phyloP scores from a whole-genome alignment of 768 basidiomycete species.

The Boletus reticuloceps region DNA sequence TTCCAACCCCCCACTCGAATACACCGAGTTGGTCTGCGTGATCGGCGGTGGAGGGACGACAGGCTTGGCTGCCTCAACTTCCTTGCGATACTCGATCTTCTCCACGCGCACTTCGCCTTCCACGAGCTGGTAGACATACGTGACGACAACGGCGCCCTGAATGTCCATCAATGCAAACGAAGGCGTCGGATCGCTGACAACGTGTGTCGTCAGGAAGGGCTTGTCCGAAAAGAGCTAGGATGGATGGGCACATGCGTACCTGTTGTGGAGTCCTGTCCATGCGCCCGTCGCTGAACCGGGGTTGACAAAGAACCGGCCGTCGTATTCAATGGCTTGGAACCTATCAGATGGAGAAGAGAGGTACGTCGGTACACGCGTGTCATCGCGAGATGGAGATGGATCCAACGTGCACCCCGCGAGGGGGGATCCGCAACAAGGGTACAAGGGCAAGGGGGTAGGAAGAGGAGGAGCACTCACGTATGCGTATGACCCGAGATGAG shows the following conservation, averaged over 20 bases:
- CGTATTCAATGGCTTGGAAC: slow-evolving; percentile 92
- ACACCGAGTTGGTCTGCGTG: slow-evolving; percentile 31
- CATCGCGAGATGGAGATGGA: neutral
- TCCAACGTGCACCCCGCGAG: neutral
- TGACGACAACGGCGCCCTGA: slow-evolving; percentile 94
- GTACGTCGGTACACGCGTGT: neutral
- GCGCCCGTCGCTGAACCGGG: slow-evolving; percentile 95
- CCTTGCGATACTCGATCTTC: slow-evolving; percentile 83
- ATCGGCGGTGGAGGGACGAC: slow-evolving; percentile 15
- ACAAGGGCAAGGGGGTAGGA: neutral
- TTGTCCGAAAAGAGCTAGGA: too few species aligned
- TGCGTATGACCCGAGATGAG: slow-evolving; percentile 93
- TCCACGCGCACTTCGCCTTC: slow-evolving; percentile 93
- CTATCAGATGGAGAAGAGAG: slow-evolving; percentile 35
- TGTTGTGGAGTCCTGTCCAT: slow-evolving; percentile 61
- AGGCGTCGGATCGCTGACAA: slow-evolving; percentile 74
- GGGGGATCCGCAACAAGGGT: too few species aligned
- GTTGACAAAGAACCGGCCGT: slow-evolving; percentile 91
- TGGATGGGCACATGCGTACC: neutral
- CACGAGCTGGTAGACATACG: slow-evolving; percentile 94
- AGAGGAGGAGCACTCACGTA: slow-evolving; percentile 53
- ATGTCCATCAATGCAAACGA: slow-evolving; percentile 98
- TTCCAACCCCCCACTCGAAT: slow-evolving; percentile 25
- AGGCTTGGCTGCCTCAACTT: slow-evolving; percentile 41
- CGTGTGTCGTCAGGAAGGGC: neutral